A percentile compares a stretch with the other conserved stretches of the same genome.
Conservation (phyloP, 2,329 filamentous ascomycete genomes). For the Alternaria hordeiaustralica region DNA sequence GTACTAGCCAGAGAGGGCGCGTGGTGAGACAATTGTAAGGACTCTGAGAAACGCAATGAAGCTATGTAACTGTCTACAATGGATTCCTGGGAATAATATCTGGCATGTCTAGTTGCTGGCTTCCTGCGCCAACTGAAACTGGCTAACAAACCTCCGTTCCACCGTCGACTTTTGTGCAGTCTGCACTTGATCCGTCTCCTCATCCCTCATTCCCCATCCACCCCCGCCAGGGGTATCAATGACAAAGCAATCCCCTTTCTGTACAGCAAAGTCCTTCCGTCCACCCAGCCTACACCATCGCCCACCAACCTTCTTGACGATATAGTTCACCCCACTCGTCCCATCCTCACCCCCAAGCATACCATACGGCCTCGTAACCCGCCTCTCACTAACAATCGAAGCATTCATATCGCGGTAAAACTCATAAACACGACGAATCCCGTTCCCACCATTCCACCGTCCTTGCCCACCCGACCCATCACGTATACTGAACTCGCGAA, state of each 20-base stretch:
- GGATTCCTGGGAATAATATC: neutral
- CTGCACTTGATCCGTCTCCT: neutral
- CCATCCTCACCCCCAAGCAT: conserved; percentile 39
- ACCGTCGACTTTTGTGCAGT: neutral
- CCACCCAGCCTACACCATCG: conserved; percentile 17
- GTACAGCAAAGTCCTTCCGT: conserved; percentile 10
- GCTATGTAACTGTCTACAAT: too few relatives aligned
- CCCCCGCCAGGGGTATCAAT: conserved; percentile 25
- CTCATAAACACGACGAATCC: conserved; percentile 40
- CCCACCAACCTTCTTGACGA: conserved; percentile 22
- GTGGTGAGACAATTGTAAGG: conserved; percentile 12
- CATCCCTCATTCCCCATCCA: conserved; percentile 10
- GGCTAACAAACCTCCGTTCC: conserved; percentile 20
- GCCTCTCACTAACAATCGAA: conserved; percentile 41
- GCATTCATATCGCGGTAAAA: conserved; percentile 34
- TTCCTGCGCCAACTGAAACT: conserved; percentile 24
- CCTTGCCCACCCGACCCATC: conserved; percentile 40
- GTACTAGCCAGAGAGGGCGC: conserved; percentile 43
- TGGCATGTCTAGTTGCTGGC: conserved; percentile 13
- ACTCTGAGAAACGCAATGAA: neutral
- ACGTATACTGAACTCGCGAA: conserved; percentile 42
- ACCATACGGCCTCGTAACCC: conserved; percentile 44
- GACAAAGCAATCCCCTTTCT: conserved; percentile 20
- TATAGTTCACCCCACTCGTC: conserved; percentile 35
- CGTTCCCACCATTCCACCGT: conserved; percentile 38